These are phyloP conservation scores for Cyclospora cayetanensis DNA, from an alignment of 169 alveolate genomes.

Conservation along the genomic window DNA sequence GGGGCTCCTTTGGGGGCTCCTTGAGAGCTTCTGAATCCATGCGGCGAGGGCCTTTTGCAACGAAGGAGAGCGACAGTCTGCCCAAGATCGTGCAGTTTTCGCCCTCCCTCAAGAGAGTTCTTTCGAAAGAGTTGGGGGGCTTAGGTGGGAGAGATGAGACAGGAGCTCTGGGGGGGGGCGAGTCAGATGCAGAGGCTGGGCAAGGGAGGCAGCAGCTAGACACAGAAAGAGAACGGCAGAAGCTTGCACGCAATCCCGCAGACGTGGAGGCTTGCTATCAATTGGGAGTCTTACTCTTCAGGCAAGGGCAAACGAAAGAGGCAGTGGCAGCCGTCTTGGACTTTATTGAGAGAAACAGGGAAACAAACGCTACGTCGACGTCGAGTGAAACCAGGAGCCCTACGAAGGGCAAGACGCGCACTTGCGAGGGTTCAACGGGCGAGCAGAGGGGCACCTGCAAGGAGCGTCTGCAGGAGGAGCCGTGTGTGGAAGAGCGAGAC, in stretches of 20 bases:
- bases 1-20: background rate
- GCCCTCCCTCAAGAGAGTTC: conserved; percentile 13
- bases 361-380: background rate
- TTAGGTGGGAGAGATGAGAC: background rate
- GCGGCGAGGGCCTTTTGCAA: background rate
- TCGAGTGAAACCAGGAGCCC: background rate
- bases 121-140: background rate
- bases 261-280: background rate
- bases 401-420: background rate
- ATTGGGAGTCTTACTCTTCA: background rate
- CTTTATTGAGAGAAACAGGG: background rate
- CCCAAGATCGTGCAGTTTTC: background rate
- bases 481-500: background rate
- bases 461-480: too few species aligned
- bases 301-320: background rate
- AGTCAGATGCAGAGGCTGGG: too few species aligned
- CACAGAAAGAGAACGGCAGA: background rate
- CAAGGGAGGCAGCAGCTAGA: background rate
- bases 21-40: background rate
- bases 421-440: background rate
- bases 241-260: background rate
- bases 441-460: background rate
- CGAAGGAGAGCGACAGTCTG: background rate
- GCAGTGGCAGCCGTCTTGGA: background rate
- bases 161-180: background rate